A percentile compares a stretch with the other conserved stretches of the same genome.
phyloP scores from a whole-genome alignment of 148 eudicot species.

The Spergularia bocconei region DNA sequence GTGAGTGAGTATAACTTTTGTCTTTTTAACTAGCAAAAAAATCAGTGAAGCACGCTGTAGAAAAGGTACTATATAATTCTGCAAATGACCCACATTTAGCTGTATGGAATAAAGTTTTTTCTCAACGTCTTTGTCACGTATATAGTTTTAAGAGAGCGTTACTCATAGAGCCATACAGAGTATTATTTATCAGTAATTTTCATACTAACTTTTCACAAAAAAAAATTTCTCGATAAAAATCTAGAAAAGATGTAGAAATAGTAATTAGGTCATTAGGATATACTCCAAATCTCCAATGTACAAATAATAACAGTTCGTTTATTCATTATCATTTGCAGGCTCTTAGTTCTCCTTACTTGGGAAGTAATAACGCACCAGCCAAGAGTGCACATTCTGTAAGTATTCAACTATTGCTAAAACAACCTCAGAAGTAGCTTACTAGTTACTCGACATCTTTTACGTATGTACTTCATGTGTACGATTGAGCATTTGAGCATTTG shows the following conservation, averaged over 20 bases:
- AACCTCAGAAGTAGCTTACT: not conserved
- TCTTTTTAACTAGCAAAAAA: constrained; percentile 3
- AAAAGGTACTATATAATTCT: not conserved
- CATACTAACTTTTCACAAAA: too few relatives aligned
- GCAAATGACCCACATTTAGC: constrained; percentile 16
- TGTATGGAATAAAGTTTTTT: not conserved
- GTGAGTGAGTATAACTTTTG: not conserved
- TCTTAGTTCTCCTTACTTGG: constrained; percentile 76
- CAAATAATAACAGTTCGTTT: too few relatives aligned
- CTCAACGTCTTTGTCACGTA: too few relatives aligned
- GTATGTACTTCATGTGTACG: not conserved
- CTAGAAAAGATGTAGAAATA: too few relatives aligned
- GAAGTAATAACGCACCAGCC: constrained; percentile 40
- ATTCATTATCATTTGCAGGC: constrained; percentile 48
- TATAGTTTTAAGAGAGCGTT: too few relatives aligned
- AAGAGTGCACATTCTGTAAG: constrained; percentile 63
- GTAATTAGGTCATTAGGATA: too few relatives aligned
- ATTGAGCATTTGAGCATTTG: not conserved
- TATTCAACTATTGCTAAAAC: not conserved
- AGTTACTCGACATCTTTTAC: too few relatives aligned
- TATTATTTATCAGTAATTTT: too few relatives aligned
- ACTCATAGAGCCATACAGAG: too few relatives aligned
- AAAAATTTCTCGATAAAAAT: too few relatives aligned
- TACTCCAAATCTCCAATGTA: too few relatives aligned
- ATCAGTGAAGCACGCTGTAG: constrained; percentile 28